Percentiles rank a stretch among this genome's conserved stretches.
These are phyloP conservation scores for Chlorencoelia australis DNA, from an alignment of 2,329 filamentous ascomycete species.

Conservation along the genomic window DNA sequence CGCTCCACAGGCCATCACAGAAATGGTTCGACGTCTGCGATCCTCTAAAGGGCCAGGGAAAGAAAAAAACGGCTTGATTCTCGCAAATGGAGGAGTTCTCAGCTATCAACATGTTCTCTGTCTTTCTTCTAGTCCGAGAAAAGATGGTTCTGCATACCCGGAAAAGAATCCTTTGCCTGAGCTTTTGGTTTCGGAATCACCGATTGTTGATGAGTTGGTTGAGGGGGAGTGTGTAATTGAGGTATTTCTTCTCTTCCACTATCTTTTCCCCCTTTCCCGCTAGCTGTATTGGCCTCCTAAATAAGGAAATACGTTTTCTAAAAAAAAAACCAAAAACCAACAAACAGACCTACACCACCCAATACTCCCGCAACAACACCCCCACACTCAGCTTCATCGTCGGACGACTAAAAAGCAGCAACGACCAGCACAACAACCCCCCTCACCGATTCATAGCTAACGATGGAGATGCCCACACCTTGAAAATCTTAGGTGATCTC, in stretches of 20 bases:
- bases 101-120: conserved; percentile 55
- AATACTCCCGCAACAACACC: conserved; percentile 41
- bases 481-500: conserved; percentile 35
- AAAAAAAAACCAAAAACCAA: no score
- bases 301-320: not conserved
- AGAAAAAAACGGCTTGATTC: conserved; percentile 42
- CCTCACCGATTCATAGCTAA: conserved; percentile 50
- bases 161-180: conserved; percentile 34
- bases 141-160: conserved; percentile 34
- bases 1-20: conserved; percentile 35
- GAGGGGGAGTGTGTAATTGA: conserved; percentile 43
- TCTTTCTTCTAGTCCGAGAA: conserved; percentile 38
- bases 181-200: conserved; percentile 31
- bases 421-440: no score
- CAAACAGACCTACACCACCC: conserved; percentile 48
- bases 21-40: conserved; percentile 42
- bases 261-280: not conserved
- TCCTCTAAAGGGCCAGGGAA: conserved; percentile 29
- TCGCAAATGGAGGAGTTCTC: conserved; percentile 57
- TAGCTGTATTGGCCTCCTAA: not conserved
- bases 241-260: conserved; percentile 28
- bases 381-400: conserved; percentile 41
- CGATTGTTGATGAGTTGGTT: conserved; percentile 32
- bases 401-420: conserved; percentile 37
- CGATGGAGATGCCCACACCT: conserved; percentile 39